Base-by-base conservation (phyloP, 306 rosid genomes). In the Vigna angularis region DNA sequence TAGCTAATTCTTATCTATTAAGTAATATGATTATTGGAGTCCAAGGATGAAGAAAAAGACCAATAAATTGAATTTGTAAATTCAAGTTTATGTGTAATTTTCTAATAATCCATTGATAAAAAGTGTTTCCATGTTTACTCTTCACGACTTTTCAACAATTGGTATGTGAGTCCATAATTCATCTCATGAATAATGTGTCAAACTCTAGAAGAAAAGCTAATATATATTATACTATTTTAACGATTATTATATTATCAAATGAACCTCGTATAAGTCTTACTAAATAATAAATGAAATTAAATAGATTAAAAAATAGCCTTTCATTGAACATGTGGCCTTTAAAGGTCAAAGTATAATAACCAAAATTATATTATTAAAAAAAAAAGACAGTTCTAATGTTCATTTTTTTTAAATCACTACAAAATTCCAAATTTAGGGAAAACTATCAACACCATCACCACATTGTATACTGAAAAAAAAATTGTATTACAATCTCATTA, bases 401-500 rank as follows among this genome's bases (percentile, higher is more conserved):
- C 6, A 18, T n/a, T 52, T 24, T 45, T 36, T 76, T 52, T 44
- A 20, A 67, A 34, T 6, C 13, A 18, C 68, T 13, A n/a, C 66
- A 40, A 26, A 55, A 56, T 12, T 68, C 34, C 9, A 12, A 0
- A 50, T 28, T 2, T 28, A 57, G 32, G 48, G n/a, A 58, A 77
- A 77, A 68, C 70, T 30, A 45, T 12, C 10, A 75, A 51, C 49
- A 61, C 4, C 36, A 62, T 9, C 44, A 51, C 22, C 75, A 55
- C 3, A 38, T 12, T 14, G 8, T 65, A 4, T 38, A 66, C 14
- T 38, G 53, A 50, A 51, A 58, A 63, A 15, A 6, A 20, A 15
- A 28, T 78, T 67, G 47, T 20, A 47, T 47, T 57, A 80, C 14
- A 56, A 53, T 44, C 42, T 53, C 53, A 55, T 65, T 73, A 73